A percentile compares a stretch with the other conserved stretches of the same genome.
Evolutionary conservation across 2,329 filamentous ascomycete genomes (phyloP).

Genomic region (Cordyceps farinosa): DNA sequence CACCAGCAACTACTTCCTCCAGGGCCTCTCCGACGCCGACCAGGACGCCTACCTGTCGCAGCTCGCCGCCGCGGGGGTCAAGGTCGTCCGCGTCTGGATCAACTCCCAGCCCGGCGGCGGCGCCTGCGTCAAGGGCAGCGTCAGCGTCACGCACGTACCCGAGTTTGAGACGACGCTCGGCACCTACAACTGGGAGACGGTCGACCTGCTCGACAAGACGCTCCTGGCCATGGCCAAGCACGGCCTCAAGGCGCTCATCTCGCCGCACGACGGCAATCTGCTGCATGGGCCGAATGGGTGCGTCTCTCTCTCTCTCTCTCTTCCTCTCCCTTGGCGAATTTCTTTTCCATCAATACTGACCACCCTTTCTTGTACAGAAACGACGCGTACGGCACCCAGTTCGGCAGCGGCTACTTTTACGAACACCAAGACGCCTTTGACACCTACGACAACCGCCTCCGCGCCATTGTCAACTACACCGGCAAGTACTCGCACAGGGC

Average conservation of each 20-base stretch:
- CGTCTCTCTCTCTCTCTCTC: not conserved
- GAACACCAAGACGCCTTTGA: constrained; percentile 27
- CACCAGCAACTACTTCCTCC: constrained; percentile 23
- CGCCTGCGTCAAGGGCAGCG: constrained; percentile 22
- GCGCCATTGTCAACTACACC: constrained; percentile 31
- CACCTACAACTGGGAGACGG: constrained; percentile 21
- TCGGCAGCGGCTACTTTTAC: constrained; percentile 28
- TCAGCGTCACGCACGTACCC: constrained; percentile 14
- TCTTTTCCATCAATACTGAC: no score
- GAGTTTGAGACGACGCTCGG: constrained; percentile 21
- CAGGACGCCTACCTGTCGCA: constrained; percentile 21
- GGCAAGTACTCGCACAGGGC: constrained; percentile 29
- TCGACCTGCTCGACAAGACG: constrained; percentile 20
- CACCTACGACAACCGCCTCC: constrained; percentile 29
- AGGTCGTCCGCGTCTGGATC: constrained; percentile 22
- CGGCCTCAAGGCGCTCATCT: constrained; percentile 22
- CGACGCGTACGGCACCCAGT: constrained; percentile 21
- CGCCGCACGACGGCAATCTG: constrained; percentile 21
- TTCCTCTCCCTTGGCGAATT: no score
- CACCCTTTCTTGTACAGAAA: constrained; percentile 12
- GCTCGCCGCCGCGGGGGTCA: constrained; percentile 19
- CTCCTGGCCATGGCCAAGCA: constrained; percentile 12
- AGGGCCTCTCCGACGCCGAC: constrained; percentile 20
- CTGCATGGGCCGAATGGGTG: constrained; percentile 20
- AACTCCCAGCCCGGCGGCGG: constrained; percentile 17